A percentile compares a stretch with the other conserved stretches of the same genome.
Evolutionary conservation across 805 yeast genomes (phyloP).

Genomic region (Saccharomycopsis capsularis): DNA sequence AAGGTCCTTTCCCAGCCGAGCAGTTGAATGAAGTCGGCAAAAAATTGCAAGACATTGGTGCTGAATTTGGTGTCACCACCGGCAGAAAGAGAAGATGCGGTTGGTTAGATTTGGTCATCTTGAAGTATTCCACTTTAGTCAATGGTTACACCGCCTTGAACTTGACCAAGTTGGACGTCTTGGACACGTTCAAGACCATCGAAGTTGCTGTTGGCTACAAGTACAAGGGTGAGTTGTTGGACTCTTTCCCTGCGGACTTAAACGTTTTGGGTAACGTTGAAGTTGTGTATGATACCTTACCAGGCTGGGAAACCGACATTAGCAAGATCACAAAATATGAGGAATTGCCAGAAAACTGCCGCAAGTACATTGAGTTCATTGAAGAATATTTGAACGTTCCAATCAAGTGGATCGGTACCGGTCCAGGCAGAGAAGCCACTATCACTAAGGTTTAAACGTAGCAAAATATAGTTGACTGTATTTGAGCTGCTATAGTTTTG

Average conservation of each 20-base stretch:
- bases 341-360: conserved; percentile 83
- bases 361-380: conserved; percentile 74
- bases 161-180: conserved; percentile 91
- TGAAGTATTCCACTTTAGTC: conserved; percentile 83
- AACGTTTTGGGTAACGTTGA: conserved; percentile 78
- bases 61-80: conserved; percentile 95
- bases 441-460: too few species aligned
- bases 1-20: conserved; percentile 98
- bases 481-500: too few species aligned
- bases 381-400: conserved; percentile 82
- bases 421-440: conserved; percentile 77
- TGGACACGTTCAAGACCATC: conserved; percentile 84
- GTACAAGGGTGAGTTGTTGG: conserved; percentile 66
- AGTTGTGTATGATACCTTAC: conserved; percentile 83
- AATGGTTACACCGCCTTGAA: conserved; percentile 94
- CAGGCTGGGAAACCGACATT: conserved; percentile 91
- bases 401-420: conserved; percentile 96
- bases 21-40: conserved; percentile 86
- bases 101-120: conserved; percentile 94
- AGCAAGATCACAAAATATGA: conserved; percentile 60
- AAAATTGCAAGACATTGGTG: conserved; percentile 83
- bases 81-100: conserved; percentile 99
- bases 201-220: conserved; percentile 81
- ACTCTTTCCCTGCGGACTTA: conserved; percentile 90
- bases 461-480: too few species aligned